These are phyloP conservation scores for Epichloe uncinata DNA, from an alignment of 2,329 filamentous ascomycete genomes.

Conservation along the genomic window DNA sequence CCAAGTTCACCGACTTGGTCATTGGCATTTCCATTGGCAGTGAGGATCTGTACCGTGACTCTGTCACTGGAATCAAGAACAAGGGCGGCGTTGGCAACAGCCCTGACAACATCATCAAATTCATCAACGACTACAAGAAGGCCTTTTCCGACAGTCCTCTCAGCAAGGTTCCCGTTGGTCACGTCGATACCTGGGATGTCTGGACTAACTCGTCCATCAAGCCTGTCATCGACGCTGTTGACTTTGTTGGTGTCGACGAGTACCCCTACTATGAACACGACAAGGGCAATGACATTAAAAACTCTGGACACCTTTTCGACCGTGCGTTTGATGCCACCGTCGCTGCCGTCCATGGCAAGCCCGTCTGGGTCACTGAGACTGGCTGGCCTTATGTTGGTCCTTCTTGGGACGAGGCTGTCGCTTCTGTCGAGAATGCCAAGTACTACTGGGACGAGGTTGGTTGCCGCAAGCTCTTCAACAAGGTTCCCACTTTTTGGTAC, in stretches of 20 bases:
- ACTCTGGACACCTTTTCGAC: conserved; percentile 41
- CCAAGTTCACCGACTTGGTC: conserved; percentile 39
- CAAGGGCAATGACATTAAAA: conserved; percentile 41
- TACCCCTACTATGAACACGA: conserved; percentile 53
- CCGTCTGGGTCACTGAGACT: conserved; percentile 50
- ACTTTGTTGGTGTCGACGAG: conserved; percentile 52
- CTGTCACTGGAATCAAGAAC: conserved; percentile 48
- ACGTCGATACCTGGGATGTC: conserved; percentile 56
- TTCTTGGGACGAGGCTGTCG: conserved; percentile 38
- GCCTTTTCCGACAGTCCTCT: conserved; percentile 36
- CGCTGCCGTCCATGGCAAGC: conserved; percentile 35
- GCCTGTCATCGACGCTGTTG: conserved; percentile 45
- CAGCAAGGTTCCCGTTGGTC: conserved; percentile 40
- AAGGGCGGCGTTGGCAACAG: conserved; percentile 46
- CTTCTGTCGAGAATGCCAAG: conserved; percentile 45
- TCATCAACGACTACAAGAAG: conserved; percentile 51
- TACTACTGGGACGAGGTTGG: conserved; percentile 50
- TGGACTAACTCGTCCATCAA: conserved; percentile 48
- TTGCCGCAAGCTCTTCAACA: conserved; percentile 43
- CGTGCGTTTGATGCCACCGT: conserved; percentile 29
- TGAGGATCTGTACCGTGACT: conserved; percentile 53
- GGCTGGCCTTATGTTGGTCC: conserved; percentile 49
- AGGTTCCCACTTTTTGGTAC: conserved; percentile 48
- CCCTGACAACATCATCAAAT: conserved; percentile 46
- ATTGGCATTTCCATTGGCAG: conserved; percentile 53